Evolutionary conservation across 2,329 filamentous ascomycete species (phyloP).

Genomic region (Dactylellina cionopaga): DNA sequence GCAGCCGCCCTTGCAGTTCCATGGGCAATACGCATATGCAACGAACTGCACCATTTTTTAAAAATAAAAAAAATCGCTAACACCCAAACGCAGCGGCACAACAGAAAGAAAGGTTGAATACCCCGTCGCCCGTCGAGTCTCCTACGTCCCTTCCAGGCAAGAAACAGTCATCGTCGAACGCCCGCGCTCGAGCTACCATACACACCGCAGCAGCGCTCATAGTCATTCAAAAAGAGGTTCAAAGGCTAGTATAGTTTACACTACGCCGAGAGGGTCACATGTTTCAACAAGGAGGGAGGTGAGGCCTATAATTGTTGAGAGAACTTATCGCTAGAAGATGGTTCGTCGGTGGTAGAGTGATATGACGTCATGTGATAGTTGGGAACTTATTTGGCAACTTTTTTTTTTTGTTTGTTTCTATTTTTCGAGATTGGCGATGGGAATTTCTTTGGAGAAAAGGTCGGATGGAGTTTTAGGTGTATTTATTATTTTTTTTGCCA

Average conservation of each 20-base stretch:
- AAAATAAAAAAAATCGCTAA: too few species aligned
- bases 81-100: slow-evolving; percentile 10
- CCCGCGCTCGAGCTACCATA: slow-evolving; percentile 40
- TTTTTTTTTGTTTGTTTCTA: background rate
- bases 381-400: background rate
- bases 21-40: background rate
- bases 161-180: slow-evolving; percentile 51
- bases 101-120: slow-evolving; percentile 37
- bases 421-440: background rate
- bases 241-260: slow-evolving; percentile 35
- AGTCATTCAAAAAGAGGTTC: slow-evolving; percentile 25
- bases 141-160: slow-evolving; percentile 24
- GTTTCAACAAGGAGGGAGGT: slow-evolving; percentile 25
- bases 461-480: too few species aligned
- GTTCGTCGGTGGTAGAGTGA: background rate
- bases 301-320: slow-evolving; percentile 39
- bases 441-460: too few species aligned
- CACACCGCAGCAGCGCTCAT: slow-evolving; percentile 23
- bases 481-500: too few species aligned
- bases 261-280: slow-evolving; percentile 43
- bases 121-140: slow-evolving; percentile 41
- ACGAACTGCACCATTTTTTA: background rate
- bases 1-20: background rate
- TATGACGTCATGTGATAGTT: slow-evolving; percentile 26
- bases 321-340: slow-evolving; percentile 35